A percentile compares a stretch with the other conserved stretches of the same genome.
Evolutionary conservation across 2,329 filamentous ascomycete species (phyloP).

Genomic region (Fusarium fujikuroi): DNA sequence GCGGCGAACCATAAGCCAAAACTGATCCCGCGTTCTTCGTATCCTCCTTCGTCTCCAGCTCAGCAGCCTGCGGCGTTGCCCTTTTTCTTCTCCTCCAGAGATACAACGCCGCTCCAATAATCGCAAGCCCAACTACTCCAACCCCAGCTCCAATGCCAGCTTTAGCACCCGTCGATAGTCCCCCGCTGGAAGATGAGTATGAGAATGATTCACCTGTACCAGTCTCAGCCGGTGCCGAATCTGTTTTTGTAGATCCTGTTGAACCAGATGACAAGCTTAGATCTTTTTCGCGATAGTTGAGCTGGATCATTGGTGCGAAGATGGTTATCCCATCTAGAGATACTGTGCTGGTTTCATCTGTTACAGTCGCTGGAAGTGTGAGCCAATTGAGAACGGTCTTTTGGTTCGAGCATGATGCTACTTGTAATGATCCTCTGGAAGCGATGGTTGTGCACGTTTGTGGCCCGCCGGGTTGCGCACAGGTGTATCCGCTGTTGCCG

Average conservation of each 20-base stretch:
- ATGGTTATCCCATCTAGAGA: not conserved
- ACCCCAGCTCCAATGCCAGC: constrained; percentile 1
- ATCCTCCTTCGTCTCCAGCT: not conserved
- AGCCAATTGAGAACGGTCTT: not conserved
- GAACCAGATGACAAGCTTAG: not conserved
- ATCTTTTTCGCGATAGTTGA: not conserved
- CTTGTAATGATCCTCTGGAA: not conserved
- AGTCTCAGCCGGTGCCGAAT: not conserved
- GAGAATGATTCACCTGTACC: not conserved
- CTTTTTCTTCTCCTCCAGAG: not conserved
- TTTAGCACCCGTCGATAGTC: not conserved
- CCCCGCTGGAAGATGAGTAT: not conserved
- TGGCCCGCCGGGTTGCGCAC: not conserved
- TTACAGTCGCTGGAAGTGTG: not conserved
- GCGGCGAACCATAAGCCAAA: not conserved
- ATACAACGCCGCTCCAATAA: not conserved
- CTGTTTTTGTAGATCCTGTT: not conserved
- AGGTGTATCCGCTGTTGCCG: not conserved
- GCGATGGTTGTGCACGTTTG: not conserved
- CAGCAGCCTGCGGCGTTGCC: fast-evolving
- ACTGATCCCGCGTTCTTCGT: not conserved
- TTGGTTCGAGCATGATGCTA: not conserved
- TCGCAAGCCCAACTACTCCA: not conserved
- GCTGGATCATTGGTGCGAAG: constrained; percentile 7
- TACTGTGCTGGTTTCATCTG: not conserved